phyloP scores from a whole-genome alignment of 2,329 filamentous ascomycete species.

The Drechslerella dactyloides region DNA sequence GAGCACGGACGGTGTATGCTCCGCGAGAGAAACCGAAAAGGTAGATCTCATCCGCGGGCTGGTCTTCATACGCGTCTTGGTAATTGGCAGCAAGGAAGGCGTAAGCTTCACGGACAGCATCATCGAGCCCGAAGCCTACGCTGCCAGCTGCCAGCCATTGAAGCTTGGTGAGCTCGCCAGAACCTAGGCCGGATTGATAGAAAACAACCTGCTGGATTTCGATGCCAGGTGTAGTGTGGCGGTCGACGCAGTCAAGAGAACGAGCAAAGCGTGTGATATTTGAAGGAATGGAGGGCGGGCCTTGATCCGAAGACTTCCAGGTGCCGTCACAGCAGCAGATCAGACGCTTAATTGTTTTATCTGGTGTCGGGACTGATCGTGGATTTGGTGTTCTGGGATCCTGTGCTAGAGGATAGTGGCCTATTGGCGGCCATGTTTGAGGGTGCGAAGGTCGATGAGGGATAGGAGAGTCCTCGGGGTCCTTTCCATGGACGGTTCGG shows the following conservation, averaged over 20 bases:
- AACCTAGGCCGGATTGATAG: constrained; percentile 58
- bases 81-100: constrained; percentile 58
- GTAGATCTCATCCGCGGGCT: constrained; percentile 57
- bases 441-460: constrained; percentile 32
- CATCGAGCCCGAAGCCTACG: constrained; percentile 55
- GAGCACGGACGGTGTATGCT: constrained; percentile 58
- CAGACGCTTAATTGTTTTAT: constrained; percentile 53
- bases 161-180: constrained; percentile 53
- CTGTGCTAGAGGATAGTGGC: constrained; percentile 40
- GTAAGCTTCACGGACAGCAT: constrained; percentile 58
- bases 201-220: constrained; percentile 60
- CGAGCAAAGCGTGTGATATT: constrained; percentile 54
- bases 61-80: constrained; percentile 54
- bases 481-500: constrained; percentile 24
- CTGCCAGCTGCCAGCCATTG: constrained; percentile 53
- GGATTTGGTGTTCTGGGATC: constrained; percentile 49
- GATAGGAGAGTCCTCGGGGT: constrained; percentile 33
- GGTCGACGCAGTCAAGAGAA: constrained; percentile 48
- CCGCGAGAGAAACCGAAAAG: constrained; percentile 58
- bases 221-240: constrained; percentile 59
- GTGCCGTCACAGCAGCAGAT: constrained; percentile 58
- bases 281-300: constrained; percentile 52
- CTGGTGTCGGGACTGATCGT: constrained; percentile 34
- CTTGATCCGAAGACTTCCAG: constrained; percentile 53
- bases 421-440: constrained; percentile 36